phyloP scores from a whole-genome alignment of 441 rosid genomes.

The Populus trichocarpa region DNA sequence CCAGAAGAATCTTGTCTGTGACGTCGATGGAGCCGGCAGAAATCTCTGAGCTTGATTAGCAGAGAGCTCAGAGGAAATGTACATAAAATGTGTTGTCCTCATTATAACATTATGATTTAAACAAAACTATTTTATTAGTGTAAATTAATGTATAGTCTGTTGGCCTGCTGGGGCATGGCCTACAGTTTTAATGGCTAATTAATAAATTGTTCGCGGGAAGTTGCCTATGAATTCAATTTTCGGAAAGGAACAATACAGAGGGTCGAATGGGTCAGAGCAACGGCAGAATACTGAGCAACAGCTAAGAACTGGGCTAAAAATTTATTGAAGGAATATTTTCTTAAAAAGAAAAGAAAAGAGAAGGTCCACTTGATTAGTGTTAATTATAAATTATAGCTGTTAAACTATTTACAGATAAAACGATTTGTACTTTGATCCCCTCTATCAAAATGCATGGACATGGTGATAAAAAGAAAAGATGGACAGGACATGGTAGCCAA shows the following conservation, averaged over 20 bases:
- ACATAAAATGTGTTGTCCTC: neutral
- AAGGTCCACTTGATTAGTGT: neutral
- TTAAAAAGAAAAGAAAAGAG: neutral
- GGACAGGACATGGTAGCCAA: neutral
- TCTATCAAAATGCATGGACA: neutral
- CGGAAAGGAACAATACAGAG: neutral
- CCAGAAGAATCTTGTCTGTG: neutral
- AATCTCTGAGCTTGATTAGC: neutral
- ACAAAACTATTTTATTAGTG: neutral
- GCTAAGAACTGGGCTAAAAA: neutral
- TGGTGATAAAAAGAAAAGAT: neutral
- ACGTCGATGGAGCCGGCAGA: neutral
- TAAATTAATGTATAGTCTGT: constrained; percentile 5
- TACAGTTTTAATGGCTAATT: constrained; percentile 14
- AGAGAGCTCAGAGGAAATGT: neutral
- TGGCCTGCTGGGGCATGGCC: constrained; percentile 23
- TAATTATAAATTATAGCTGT: neutral
- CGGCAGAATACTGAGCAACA: constrained; percentile 29
- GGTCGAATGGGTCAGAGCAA: constrained; percentile 28
- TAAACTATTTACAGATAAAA: neutral
- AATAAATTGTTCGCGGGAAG: constrained; percentile 5
- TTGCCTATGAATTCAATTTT: constrained; percentile 24
- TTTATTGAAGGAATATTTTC: neutral
- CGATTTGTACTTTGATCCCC: neutral
- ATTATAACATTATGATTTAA: neutral